Evolutionary conservation across 257 asterid genomes (phyloP).

Genomic region (Osmanthus fragrans): DNA sequence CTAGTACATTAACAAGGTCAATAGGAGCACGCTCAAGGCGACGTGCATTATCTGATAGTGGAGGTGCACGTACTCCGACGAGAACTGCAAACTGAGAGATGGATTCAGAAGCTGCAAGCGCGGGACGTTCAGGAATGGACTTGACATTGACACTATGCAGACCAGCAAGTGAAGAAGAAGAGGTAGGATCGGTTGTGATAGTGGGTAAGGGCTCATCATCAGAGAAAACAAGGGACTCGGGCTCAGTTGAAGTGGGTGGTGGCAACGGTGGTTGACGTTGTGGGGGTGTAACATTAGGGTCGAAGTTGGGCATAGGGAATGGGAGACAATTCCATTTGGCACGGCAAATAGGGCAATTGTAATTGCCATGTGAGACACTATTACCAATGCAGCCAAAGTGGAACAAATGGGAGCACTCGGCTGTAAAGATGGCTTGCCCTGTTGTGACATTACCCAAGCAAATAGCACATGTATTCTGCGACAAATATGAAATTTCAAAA

Average conservation of each 20-base stretch:
- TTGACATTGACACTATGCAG: conserved; percentile 24
- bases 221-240: conserved; percentile 15
- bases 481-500: neutral
- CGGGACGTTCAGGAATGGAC: conserved; percentile 29
- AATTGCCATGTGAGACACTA: conserved; percentile 18
- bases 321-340: conserved; percentile 27
- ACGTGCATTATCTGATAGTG: conserved; percentile 17
- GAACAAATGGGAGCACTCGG: conserved; percentile 38
- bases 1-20: conserved; percentile 41
- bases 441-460: conserved; percentile 21
- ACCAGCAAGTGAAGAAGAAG: neutral
- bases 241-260: neutral
- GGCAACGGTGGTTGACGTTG: neutral
- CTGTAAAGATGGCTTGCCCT: conserved; percentile 33
- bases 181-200: neutral
- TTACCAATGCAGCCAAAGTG: conserved; percentile 35
- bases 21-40: conserved; percentile 31
- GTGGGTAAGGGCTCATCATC: conserved; percentile 40
- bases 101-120: conserved; percentile 26
- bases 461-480: conserved; percentile 38
- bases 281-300: neutral
- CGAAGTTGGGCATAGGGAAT: neutral
- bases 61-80: conserved; percentile 31
- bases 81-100: conserved; percentile 28
- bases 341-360: conserved; percentile 34